Percentiles rank a stretch among this genome's conserved stretches.
phyloP scores from a whole-genome alignment of 306 rosid genomes.

The Trifolium repens region DNA sequence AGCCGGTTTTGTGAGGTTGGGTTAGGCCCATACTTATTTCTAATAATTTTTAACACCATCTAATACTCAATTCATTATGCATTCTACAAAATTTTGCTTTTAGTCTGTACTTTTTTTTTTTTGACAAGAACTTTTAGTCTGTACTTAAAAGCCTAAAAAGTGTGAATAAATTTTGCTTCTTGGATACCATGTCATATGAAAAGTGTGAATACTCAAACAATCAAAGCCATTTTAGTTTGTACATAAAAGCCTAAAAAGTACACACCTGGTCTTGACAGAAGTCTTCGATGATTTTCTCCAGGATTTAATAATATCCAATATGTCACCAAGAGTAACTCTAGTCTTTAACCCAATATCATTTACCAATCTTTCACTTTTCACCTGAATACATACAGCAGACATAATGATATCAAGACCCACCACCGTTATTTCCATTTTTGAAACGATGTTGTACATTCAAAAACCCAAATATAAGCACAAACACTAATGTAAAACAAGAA shows the following conservation, averaged over 20 bases:
- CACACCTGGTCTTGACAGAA: constrained; percentile 77
- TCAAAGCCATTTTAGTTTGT: constrained; percentile 7
- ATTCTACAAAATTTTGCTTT: background rate
- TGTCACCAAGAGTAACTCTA: constrained; percentile 67
- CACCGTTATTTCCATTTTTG: background rate
- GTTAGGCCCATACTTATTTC: too few relatives aligned
- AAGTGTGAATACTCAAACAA: background rate
- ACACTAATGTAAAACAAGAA: background rate
- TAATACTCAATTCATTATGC: background rate
- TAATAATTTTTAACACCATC: background rate
- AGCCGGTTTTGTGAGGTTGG: too few relatives aligned
- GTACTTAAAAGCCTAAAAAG: too few relatives aligned
- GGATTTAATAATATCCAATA: constrained; percentile 60
- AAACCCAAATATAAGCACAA: constrained; percentile 33
- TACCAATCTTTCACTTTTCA: constrained; percentile 65
- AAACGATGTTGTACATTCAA: constrained; percentile 13
- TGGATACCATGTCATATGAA: background rate
- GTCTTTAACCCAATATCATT: constrained; percentile 81
- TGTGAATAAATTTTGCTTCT: too few relatives aligned
- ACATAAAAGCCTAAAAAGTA: constrained; percentile 1
- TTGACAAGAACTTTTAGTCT: too few relatives aligned
- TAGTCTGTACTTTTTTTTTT: too few relatives aligned
- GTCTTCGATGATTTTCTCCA: constrained; percentile 62
- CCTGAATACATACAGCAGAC: constrained; percentile 57
- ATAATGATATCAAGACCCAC: constrained; percentile 19